Conservation (phyloP, 2,329 filamentous ascomycete genomes). For the Sporothrix curviconia region DNA sequence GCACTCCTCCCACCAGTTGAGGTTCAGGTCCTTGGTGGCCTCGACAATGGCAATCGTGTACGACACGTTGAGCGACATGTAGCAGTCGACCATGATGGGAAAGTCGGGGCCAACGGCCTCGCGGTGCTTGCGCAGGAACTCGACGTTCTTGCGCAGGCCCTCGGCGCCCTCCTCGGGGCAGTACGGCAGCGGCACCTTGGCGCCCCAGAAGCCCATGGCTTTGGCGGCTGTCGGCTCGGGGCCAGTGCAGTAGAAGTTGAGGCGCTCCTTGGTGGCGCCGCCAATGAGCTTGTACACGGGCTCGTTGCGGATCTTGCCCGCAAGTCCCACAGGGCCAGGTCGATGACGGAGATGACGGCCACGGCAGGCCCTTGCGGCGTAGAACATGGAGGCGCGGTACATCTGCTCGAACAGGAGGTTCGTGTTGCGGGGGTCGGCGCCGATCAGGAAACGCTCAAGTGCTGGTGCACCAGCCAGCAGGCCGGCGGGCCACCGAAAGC, state of each 20-base stretch:
- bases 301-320: conserved; percentile 82
- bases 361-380: conserved; percentile 84
- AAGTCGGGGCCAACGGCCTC: conserved; percentile 83
- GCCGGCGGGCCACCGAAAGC: conserved; percentile 89
- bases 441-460: conserved; percentile 85
- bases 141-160: conserved; percentile 81
- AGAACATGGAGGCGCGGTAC: conserved; percentile 95
- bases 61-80: conserved; percentile 88
- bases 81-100: conserved; percentile 92
- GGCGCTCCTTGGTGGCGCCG: conserved; percentile 72
- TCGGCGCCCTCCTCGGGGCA: conserved; percentile 79
- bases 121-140: conserved; percentile 78
- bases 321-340: conserved; percentile 87
- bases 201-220: conserved; percentile 82
- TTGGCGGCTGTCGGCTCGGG: conserved; percentile 76
- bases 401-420: conserved; percentile 93
- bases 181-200: conserved; percentile 84
- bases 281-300: conserved; percentile 93
- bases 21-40: conserved; percentile 73
- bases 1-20: conserved; percentile 98
- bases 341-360: conserved; percentile 89
- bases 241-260: conserved; percentile 93
- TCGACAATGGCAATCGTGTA: conserved; percentile 91
- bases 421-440: conserved; percentile 81
- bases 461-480: conserved; percentile 88